Evolutionary conservation across 345 rosid genomes (phyloP), one percentile per base, ranked within the genome.

Genomic region (Eucalyptus melliodora): DNA sequence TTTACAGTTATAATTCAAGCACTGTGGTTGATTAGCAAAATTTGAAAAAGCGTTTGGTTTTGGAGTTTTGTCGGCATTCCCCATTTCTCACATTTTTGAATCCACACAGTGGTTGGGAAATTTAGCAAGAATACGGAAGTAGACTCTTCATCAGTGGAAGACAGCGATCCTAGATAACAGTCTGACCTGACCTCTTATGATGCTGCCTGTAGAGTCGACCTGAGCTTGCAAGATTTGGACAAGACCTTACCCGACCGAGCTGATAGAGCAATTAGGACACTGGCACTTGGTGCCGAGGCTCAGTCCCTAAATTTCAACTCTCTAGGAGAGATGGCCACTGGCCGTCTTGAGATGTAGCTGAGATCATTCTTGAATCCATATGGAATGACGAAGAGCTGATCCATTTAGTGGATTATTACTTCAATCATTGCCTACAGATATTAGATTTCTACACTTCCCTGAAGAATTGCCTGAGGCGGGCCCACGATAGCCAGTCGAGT

Each of bases 171-270:
- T 50, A 90, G 88, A 31, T 88, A 90, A 72, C 49, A 87, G 49
- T 88, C 93, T 42, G 96, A 94, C 86, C 91, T 95, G 88, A 93
- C 88, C 87, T 94, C 94, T 1, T 97, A 95, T 37, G 98, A 95
- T 91, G 92, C 85, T 53, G 99, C 98, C 81, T 97, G 99, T 92
- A 90, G 77, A 86, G 89, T 88, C 67, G 98, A 97, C 51, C 96
- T 95, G 3, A 93, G 90, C 88, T 93, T 98, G 86, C 92, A 93
- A 89, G 89, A 93, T 87, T 95, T 98, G 47, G 97, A 98, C 92
- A 86, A 42, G 44, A 42, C 8, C 8, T 42, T 42, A 42, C 44
- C 89, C 9, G 93, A 92, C 88, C 97, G 95, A 86, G 95, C 99
- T 30, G 94, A 86, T 86, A 92, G 92, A 45, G 96, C 95, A 89